Evolutionary conservation across 2,329 filamentous ascomycete species (phyloP).

Genomic region (Apiospora pterosperma): DNA sequence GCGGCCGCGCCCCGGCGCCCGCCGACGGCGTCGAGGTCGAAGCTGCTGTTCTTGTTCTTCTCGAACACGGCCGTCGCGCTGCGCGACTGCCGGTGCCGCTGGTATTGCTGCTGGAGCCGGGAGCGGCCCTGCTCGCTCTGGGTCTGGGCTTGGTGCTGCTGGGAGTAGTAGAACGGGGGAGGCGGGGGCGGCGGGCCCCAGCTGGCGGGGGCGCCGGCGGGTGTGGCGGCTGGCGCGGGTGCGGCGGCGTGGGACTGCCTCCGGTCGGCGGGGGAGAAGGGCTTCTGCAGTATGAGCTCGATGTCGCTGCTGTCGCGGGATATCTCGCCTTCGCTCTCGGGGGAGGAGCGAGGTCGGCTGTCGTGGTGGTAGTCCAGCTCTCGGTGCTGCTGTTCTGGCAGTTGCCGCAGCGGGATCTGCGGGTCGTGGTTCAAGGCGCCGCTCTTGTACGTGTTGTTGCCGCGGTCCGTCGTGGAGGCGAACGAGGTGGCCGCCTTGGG

Average conservation of each 20-base stretch:
- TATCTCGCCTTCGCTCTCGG: neutral
- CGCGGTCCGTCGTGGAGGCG: neutral
- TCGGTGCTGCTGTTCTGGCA: neutral
- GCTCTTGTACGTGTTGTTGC: neutral
- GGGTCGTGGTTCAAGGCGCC: neutral
- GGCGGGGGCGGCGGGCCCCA: neutral
- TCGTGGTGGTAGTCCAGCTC: neutral
- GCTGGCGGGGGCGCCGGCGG: neutral
- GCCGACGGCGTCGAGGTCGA: neutral
- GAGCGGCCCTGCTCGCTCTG: neutral
- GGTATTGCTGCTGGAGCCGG: neutral
- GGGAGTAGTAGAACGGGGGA: neutral
- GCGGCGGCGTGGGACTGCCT: neutral
- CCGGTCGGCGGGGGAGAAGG: neutral
- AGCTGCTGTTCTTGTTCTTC: neutral
- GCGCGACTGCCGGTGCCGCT: neutral
- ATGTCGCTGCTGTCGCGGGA: neutral
- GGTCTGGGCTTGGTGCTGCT: neutral
- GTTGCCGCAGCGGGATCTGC: neutral
- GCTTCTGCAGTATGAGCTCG: neutral
- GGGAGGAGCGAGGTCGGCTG: neutral
- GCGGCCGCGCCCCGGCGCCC: too few relatives aligned
- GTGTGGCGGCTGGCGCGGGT: neutral
- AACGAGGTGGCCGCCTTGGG: neutral
- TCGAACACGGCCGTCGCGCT: neutral